Conservation (phyloP, 2,329 filamentous ascomycete genomes). For the Apiospora pterosperma region DNA sequence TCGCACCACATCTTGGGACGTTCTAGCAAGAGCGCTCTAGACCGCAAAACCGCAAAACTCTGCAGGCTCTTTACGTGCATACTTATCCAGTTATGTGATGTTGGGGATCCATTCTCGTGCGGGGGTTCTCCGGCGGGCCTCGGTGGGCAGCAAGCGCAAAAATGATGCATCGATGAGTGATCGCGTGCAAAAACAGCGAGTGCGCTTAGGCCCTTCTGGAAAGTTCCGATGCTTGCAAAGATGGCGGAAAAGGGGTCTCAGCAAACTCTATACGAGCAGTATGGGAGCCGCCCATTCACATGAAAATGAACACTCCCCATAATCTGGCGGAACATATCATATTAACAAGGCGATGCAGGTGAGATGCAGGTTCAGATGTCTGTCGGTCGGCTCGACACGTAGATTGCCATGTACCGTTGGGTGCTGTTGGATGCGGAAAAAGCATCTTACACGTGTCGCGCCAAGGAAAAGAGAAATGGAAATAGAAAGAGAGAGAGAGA, state of each 20-base stretch:
- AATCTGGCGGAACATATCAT: not conserved
- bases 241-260: not conserved
- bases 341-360: not conserved
- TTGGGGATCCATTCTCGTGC: not conserved
- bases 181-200: not conserved
- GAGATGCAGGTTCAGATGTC: not conserved
- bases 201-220: not conserved
- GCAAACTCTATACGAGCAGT: not conserved
- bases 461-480: not conserved
- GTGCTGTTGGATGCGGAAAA: not conserved
- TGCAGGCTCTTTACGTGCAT: not conserved
- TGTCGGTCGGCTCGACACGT: not conserved
- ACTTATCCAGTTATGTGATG: not conserved
- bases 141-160: not conserved
- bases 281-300: not conserved
- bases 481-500: not conserved
- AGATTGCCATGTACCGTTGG: not conserved
- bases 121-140: not conserved
- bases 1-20: not conserved
- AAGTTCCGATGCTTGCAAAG: not conserved
- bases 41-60: not conserved
- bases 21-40: not conserved
- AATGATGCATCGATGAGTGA: not conserved
- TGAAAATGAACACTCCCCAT: no score
- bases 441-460: not conserved